These are phyloP conservation scores for Coleophoma eucalyptorum DNA, from an alignment of 2,329 filamentous ascomycete genomes.

Conservation along the genomic window DNA sequence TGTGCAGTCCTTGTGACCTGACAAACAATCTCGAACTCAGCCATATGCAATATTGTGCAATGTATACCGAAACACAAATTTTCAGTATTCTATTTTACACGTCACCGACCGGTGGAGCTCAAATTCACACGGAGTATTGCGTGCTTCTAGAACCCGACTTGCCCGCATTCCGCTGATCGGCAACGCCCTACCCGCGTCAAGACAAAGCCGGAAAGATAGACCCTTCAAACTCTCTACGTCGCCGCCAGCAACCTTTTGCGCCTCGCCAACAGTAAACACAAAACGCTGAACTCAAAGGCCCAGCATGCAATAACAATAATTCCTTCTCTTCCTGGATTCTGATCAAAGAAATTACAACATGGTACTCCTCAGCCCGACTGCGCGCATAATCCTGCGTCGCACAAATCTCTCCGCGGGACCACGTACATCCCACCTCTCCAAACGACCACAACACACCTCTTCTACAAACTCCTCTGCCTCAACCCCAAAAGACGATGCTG, in stretches of 20 bases:
- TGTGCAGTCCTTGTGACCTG: too few species aligned
- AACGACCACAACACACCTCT: conserved; percentile 3
- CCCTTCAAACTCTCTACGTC: neutral
- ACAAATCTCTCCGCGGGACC: neutral
- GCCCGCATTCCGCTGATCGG: neutral
- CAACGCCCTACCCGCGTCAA: neutral
- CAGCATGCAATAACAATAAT: too few species aligned
- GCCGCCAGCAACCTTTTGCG: neutral
- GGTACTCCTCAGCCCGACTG: neutral
- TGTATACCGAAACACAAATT: too few species aligned
- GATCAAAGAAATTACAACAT: neutral
- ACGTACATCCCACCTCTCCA: conserved; percentile 4
- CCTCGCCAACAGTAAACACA: neutral
- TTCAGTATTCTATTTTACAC: too few species aligned
- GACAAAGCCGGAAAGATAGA: neutral
- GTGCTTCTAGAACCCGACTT: neutral
- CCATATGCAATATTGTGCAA: too few species aligned
- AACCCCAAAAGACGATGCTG: conserved; percentile 10
- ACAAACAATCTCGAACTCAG: too few species aligned
- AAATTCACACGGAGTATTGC: neutral
- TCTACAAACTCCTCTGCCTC: neutral
- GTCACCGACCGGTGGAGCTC: too few species aligned
- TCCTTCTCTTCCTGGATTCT: too few species aligned
- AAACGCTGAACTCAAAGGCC: neutral
- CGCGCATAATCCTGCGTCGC: neutral